Conservation (phyloP, 805 yeast species). For the Brettanomyces sp. region DNA sequence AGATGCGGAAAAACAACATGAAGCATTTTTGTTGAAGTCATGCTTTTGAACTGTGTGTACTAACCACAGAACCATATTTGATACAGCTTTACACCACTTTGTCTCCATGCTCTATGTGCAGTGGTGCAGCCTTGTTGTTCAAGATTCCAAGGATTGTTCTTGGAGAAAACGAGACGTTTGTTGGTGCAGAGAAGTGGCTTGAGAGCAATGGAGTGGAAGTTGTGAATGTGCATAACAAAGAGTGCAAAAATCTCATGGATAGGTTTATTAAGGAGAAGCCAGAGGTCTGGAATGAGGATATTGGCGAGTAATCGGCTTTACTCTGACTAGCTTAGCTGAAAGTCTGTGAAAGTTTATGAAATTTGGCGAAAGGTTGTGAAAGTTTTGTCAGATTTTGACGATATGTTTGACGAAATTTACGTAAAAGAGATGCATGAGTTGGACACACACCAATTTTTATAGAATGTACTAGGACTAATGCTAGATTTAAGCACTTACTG, state of each 20-base stretch:
- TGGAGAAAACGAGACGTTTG: constrained; percentile 79
- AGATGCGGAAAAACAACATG: no score
- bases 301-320: constrained; percentile 33
- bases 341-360: no score
- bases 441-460: no score
- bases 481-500: no score
- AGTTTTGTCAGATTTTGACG: no score
- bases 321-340: not conserved
- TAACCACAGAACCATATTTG: not conserved
- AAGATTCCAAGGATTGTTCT: constrained; percentile 80
- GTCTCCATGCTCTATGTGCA: constrained; percentile 93
- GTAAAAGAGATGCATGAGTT: no score
- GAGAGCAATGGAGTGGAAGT: constrained; percentile 60
- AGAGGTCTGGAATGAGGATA: constrained; percentile 75
- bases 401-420: no score
- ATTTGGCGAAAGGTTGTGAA: no score
- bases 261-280: constrained; percentile 72
- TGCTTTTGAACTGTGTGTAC: no score
- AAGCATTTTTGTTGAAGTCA: no score
- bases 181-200: constrained; percentile 77
- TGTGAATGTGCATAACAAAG: constrained; percentile 46
- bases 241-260: constrained; percentile 65
- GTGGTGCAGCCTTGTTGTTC: constrained; percentile 85
- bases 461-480: no score
- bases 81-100: constrained; percentile 71